phyloP scores from a whole-genome alignment of 257 asterid genomes.

The Paraleonurus japonicus region DNA sequence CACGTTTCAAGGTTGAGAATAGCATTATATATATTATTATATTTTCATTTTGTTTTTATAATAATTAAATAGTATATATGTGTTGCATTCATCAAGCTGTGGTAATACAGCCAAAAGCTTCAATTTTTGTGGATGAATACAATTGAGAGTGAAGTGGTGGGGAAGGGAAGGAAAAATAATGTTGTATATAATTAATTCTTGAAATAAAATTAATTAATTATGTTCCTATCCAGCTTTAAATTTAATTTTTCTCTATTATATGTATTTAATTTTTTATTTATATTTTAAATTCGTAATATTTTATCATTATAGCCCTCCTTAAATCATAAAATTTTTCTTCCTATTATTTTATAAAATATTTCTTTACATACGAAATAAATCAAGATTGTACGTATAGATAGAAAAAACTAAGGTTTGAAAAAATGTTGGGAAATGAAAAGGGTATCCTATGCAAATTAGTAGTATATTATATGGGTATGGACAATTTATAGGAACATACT shows the following conservation, averaged over 20 bases:
- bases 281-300: too few relatives aligned
- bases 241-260: too few relatives aligned
- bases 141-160: slow-evolving; percentile 22
- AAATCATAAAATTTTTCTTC: too few relatives aligned
- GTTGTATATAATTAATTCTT: not conserved
- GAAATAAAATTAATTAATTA: too few relatives aligned
- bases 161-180: slow-evolving; percentile 14
- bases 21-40: not conserved
- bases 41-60: not conserved
- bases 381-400: not conserved
- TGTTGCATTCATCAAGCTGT: slow-evolving; percentile 12
- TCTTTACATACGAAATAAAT: too few relatives aligned
- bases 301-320: too few relatives aligned
- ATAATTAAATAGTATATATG: not conserved
- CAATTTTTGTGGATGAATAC: not conserved
- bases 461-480: slow-evolving; percentile 18
- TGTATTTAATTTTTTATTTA: too few relatives aligned
- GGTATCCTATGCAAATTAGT: slow-evolving; percentile 39
- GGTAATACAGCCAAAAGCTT: slow-evolving; percentile 11
- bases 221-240: too few relatives aligned
- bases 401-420: not conserved
- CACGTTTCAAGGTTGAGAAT: not conserved
- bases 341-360: too few relatives aligned
- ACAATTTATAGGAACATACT: slow-evolving; percentile 15
- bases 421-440: slow-evolving; percentile 1